Conservation (phyloP, 805 yeast species). For the Myxozyma kluyveri region DNA sequence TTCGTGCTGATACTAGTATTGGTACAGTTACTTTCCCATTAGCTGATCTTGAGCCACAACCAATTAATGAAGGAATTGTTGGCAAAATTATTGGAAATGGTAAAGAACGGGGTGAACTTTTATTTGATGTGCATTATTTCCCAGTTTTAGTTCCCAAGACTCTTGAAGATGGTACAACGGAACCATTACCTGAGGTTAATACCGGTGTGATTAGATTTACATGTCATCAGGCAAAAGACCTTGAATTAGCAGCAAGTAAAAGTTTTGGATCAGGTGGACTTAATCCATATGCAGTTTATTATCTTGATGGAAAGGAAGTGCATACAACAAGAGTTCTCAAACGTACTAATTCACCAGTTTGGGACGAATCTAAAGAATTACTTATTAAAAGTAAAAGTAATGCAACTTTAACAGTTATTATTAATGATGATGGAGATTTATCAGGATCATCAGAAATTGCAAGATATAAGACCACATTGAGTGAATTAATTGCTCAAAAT, state of each 20-base stretch:
- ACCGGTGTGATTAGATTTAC: conserved; percentile 84
- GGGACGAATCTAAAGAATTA: conserved; percentile 61
- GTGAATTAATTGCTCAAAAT: conserved; percentile 69
- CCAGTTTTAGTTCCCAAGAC: conserved; percentile 57
- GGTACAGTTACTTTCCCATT: conserved; percentile 77
- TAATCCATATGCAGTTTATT: conserved; percentile 68
- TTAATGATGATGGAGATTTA: conserved; percentile 61
- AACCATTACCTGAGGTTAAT: conserved; percentile 87
- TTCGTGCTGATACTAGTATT: conserved; percentile 70
- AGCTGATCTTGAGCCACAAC: conserved; percentile 56
- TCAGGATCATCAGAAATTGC: conserved; percentile 59
- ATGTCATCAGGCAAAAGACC: conserved; percentile 59
- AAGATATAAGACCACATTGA: conserved; percentile 50
- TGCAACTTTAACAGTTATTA: conserved; percentile 60
- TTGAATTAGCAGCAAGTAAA: conserved; percentile 40
- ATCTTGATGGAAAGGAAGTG: conserved; percentile 58
- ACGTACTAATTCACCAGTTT: conserved; percentile 63
- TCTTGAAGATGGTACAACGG: conserved; percentile 77
- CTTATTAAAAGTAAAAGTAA: conserved; percentile 70
- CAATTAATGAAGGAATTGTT: conserved; percentile 45
- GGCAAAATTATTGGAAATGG: conserved; percentile 74
- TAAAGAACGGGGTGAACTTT: conserved; percentile 73
- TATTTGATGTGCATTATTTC: conserved; percentile 68
- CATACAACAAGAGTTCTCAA: conserved; percentile 59
- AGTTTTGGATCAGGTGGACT: conserved; percentile 48